Evolutionary conservation across 352 stramenopile genomes (phyloP), one percentile per base, ranked within the genome.

Genomic region (Phytopythium mirpurense): DNA sequence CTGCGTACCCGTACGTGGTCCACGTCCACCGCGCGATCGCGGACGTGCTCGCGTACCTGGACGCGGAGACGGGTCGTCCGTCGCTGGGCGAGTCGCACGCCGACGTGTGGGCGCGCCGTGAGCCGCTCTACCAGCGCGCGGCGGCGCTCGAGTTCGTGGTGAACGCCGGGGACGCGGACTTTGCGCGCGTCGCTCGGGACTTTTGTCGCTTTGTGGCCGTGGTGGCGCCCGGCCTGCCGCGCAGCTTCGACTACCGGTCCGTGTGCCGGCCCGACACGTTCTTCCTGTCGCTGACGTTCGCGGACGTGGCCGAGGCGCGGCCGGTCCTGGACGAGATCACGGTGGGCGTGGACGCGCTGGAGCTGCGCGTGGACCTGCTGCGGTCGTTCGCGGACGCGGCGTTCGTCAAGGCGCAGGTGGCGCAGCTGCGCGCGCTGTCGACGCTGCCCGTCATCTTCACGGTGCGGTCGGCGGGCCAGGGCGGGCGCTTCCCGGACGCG

Each of bases 391-490:
- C 72, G 50, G 62, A 86, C 82, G 23, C 67, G 37, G 57, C 61
- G 41, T 72, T 90, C 69, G 65, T 97, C 63, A 72, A 78, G 63
- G 46, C 70, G 62, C 79, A 93, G 59, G 78, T 86, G 10, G 77
- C 86, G 52, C 61, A 77, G 56, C 62, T 95, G 41, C 89, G 96
- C 18, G 68, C 92, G 12, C 72, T 97, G 57, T 96, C 92, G 46
- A 73, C 78, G 10, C 78, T 98, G 51, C 96, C 96, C 3, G 92
- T 99, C 59, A 97, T 99, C 36, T 99, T 96, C 62, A 99, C 96
- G 0, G 96, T 99, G 23, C 87, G 96, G 21, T 98, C 94, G 16
- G 72, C 88, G 48, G 62, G 83, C 56, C 96, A 99, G 73, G 96
- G 95, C 35, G 96, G 96, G 49, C 92, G 79, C 18, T 98, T 97